Percentiles rank a stretch among this genome's conserved stretches.
Conservation (phyloP, 2,329 filamentous ascomycete species). For the Aspergillus sp. region DNA sequence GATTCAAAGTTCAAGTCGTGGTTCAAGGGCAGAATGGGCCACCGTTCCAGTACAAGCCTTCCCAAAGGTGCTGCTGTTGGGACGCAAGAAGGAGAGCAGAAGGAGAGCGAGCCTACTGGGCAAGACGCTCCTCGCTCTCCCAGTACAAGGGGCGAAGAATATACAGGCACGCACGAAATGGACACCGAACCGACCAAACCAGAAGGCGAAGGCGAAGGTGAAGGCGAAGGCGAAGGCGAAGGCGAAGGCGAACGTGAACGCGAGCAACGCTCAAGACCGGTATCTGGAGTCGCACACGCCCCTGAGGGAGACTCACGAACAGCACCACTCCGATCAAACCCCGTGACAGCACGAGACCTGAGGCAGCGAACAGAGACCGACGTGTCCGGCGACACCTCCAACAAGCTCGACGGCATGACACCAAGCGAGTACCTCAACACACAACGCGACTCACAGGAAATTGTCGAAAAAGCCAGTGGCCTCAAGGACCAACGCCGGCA, state of each 20-base stretch:
- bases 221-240: not conserved
- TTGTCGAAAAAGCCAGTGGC: slow-evolving; percentile 21
- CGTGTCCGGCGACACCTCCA: slow-evolving; percentile 22
- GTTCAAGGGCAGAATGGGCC: slow-evolving; percentile 38
- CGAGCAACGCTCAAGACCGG: not conserved
- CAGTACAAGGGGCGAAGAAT: not conserved
- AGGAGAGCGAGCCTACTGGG: not conserved
- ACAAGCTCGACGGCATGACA: slow-evolving; percentile 22
- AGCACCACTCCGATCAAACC: slow-evolving; percentile 39
- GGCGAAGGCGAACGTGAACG: not conserved
- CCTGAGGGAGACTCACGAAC: slow-evolving; percentile 23
- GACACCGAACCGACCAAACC: not conserved
- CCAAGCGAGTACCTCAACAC: slow-evolving; percentile 22
- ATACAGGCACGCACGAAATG: slow-evolving; percentile 1
- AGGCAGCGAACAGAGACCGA: slow-evolving; percentile 20
- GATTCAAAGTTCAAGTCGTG: slow-evolving; percentile 42
- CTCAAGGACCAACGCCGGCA: slow-evolving; percentile 26
- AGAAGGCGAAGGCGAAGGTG: slow-evolving; percentile 3
- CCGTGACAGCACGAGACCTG: slow-evolving; percentile 33
- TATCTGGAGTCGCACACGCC: not conserved
- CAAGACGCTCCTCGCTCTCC: not conserved
- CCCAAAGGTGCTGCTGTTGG: slow-evolving; percentile 9
- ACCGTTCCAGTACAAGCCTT: slow-evolving; percentile 32
- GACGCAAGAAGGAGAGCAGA: slow-evolving; percentile 1
- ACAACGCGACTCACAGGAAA: slow-evolving; percentile 19